Evolutionary conservation across 1,284 basidiomycete species (phyloP).

Genomic region (Schizophyllum commune): DNA sequence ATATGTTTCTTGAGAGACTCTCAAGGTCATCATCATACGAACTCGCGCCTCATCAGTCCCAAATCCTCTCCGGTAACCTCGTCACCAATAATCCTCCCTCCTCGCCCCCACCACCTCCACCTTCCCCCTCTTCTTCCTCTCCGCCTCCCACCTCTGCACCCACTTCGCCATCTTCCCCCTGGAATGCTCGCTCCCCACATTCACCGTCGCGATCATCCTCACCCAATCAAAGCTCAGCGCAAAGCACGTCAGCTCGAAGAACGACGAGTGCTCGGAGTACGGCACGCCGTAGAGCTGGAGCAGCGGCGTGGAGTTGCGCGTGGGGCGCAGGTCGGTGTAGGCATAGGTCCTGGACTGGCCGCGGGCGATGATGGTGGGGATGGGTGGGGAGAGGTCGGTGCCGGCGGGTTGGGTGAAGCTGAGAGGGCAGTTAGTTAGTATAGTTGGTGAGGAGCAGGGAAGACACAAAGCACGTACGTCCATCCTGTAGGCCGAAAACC

Average conservation of each 20-base stretch:
- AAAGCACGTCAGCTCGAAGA: conserved; percentile 91
- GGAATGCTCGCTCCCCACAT: conserved; percentile 76
- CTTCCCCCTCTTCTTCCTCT: conserved; percentile 47
- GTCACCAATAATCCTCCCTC: conserved; percentile 2
- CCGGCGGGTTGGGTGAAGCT: conserved; percentile 73
- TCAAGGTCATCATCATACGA: too few relatives aligned
- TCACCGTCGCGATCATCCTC: conserved; percentile 93
- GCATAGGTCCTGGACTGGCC: conserved; percentile 64
- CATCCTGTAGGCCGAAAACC: conserved; percentile 93
- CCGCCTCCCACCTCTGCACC: conserved; percentile 82
- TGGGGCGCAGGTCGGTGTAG: conserved; percentile 58
- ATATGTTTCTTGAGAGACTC: too few relatives aligned
- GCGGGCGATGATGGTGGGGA: conserved; percentile 59
- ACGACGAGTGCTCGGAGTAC: conserved; percentile 94
- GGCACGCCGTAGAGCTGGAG: conserved; percentile 85
- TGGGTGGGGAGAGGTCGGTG: conserved; percentile 50
- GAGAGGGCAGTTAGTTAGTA: conserved; percentile 4
- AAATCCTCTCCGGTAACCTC: too few relatives aligned
- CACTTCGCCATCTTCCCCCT: conserved; percentile 81
- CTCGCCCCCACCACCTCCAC: background rate
- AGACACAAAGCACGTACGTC: conserved; percentile 57
- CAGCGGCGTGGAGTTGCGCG: conserved; percentile 61
- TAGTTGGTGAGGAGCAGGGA: background rate
- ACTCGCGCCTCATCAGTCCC: too few relatives aligned
- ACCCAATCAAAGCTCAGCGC: conserved; percentile 77